These are phyloP conservation scores for Komagataella populi DNA, from an alignment of 805 yeast genomes.

Conservation along the genomic window DNA sequence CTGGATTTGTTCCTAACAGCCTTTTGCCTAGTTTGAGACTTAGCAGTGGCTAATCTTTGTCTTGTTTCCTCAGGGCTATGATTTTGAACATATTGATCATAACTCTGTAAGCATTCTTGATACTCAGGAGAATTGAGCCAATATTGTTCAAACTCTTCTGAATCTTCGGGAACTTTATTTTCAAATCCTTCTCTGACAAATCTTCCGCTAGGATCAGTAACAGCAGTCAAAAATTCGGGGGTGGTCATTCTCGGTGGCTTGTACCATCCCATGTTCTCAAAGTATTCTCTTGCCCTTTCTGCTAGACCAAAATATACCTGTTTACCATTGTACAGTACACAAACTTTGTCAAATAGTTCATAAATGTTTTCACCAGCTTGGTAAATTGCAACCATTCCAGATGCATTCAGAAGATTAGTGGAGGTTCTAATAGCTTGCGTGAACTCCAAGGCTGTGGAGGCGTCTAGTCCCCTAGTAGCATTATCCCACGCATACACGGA, in stretches of 20 bases:
- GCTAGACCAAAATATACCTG: slow-evolving; percentile 51
- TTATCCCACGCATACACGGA: slow-evolving; percentile 53
- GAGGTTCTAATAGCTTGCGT: slow-evolving; percentile 45
- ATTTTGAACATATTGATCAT: slow-evolving; percentile 25
- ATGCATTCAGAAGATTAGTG: slow-evolving; percentile 38
- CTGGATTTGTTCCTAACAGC: slow-evolving; percentile 23
- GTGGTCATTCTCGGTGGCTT: slow-evolving; percentile 55
- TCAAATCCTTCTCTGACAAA: slow-evolving; percentile 31
- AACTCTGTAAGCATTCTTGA: slow-evolving; percentile 19
- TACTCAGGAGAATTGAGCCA: slow-evolving; percentile 48
- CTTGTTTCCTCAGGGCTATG: slow-evolving; percentile 24
- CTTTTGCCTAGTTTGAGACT: slow-evolving; percentile 21
- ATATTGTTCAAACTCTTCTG: slow-evolving; percentile 42
- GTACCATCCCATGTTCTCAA: slow-evolving; percentile 45
- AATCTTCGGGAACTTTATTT: slow-evolving; percentile 36
- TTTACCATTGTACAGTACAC: slow-evolving; percentile 44
- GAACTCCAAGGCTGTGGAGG: slow-evolving; percentile 58
- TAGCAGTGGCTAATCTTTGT: slow-evolving; percentile 27
- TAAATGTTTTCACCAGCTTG: slow-evolving; percentile 59
- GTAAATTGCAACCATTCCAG: slow-evolving; percentile 54
- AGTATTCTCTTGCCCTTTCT: slow-evolving; percentile 36
- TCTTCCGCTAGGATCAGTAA: slow-evolving; percentile 55
- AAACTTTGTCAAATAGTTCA: slow-evolving; percentile 45
- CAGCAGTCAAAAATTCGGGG: slow-evolving; percentile 52
- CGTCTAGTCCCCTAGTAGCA: slow-evolving; percentile 59